These are phyloP conservation scores for Hyaloraphidium curvatum DNA, from an alignment of 192 early-diverging fungal species.

Conservation along the genomic window DNA sequence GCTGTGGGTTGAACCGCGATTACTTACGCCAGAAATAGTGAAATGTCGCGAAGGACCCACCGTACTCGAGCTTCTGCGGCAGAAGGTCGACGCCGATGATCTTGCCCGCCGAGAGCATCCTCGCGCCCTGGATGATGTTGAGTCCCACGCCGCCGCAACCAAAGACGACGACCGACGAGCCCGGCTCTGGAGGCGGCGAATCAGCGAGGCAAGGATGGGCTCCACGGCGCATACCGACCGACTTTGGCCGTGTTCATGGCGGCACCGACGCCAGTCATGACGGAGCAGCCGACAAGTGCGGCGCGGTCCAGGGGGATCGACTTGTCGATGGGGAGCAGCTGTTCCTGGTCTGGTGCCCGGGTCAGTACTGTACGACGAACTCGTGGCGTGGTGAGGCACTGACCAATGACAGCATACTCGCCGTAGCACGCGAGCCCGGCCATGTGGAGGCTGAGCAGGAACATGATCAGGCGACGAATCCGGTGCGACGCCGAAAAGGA, in stretches of 20 bases:
- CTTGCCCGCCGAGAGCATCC: slow-evolving; percentile 3
- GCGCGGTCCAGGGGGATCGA: slow-evolving; percentile 2
- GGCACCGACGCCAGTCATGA: slow-evolving; percentile 76
- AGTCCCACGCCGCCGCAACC: slow-evolving; percentile 92
- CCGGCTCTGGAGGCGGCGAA: no score
- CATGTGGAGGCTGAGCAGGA: background rate
- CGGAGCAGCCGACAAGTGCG: background rate
- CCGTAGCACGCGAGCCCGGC: background rate
- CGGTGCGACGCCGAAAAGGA: background rate
- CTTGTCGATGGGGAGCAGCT: background rate
- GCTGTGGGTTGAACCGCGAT: slow-evolving; percentile 9
- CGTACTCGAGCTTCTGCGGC: slow-evolving; percentile 60
- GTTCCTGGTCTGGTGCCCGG: background rate
- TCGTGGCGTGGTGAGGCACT: background rate
- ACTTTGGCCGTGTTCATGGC: slow-evolving; percentile 87
- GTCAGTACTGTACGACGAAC: no score
- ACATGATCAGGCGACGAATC: background rate
- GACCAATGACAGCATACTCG: background rate
- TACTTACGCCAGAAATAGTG: background rate
- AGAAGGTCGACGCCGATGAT: slow-evolving; percentile 88
- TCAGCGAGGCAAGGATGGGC: no score
- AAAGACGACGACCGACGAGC: slow-evolving; percentile 53
- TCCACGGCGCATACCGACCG: no score
- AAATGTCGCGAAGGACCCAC: slow-evolving; percentile 8
- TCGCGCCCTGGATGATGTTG: slow-evolving; percentile 72